These are phyloP conservation scores for Thymus quinquecostatus DNA, from an alignment of 257 asterid genomes.

Conservation along the genomic window DNA sequence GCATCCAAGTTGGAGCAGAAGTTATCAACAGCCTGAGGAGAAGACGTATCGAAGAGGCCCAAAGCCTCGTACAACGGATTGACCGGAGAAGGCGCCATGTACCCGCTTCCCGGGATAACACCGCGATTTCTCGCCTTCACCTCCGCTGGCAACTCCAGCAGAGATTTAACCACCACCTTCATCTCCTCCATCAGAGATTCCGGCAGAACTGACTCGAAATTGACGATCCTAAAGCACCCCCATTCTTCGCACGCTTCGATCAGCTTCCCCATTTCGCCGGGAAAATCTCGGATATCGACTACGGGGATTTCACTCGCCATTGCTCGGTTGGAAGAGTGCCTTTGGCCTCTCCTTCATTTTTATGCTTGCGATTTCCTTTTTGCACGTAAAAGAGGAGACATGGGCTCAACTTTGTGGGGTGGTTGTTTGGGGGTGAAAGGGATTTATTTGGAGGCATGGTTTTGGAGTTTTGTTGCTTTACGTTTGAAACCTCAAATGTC, in stretches of 20 bases:
- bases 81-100: conserved; percentile 50
- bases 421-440: background rate
- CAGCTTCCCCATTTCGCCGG: conserved; percentile 35
- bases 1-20: conserved; percentile 56
- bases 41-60: conserved; percentile 63
- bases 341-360: background rate
- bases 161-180: conserved; percentile 45
- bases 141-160: conserved; percentile 49
- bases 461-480: background rate
- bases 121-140: conserved; percentile 50
- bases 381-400: background rate
- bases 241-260: conserved; percentile 57
- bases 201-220: conserved; percentile 37
- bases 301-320: conserved; percentile 16
- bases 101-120: conserved; percentile 64
- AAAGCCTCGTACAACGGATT: conserved; percentile 72
- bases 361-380: background rate
- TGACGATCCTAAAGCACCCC: conserved; percentile 61
- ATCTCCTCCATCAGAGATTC: conserved; percentile 46
- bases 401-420: background rate
- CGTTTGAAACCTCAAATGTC: too few relatives aligned
- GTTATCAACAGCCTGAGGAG: conserved; percentile 38
- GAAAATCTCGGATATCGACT: conserved; percentile 44
- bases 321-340: background rate
- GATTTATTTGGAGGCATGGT: background rate